Evolutionary conservation across 1,284 basidiomycete species (phyloP), one percentile per base, ranked within the genome.

Genomic region (Cerrena zonata): DNA sequence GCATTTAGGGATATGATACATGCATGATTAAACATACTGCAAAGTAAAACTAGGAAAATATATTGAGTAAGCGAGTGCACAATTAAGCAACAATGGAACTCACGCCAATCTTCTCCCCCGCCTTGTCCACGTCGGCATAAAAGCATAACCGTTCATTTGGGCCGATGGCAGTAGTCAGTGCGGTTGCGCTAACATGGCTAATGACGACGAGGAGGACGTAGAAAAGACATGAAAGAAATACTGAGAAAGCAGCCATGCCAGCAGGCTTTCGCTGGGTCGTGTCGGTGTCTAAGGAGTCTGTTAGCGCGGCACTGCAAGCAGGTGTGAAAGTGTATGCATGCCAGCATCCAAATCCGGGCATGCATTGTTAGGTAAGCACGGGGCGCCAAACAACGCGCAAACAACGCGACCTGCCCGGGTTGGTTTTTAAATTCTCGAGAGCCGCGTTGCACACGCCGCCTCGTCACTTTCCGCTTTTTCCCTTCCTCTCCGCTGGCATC

Each of bases 41-140:
- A 63, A 78, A 82, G 64, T 80, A 80, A 61, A 80, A 78, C 79
- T 80, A 40, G 22, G 24, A 25, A 19, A 27, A 48, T 21, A 12
- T 41, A 26, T 24, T 53, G 2, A 47, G 41, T 22, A 39, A 37
- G 34, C 11, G 30, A 19, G 18, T 39, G 13, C 10, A 23, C 7
- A 45, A 27, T 26, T 4, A 11, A 39, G 11, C 23, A 23, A 43
- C 30, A 44, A 18, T 51, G 50, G 41, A 37, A 77, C 84, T 60
- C 68, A 86, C 86, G 48, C 91, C 89, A 55, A 94, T 85, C 77
- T 94, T 94, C 71, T 94, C 91, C 40, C 87, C 87, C 1, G 77
- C 82, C 69, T 93, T 91, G 74, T 98, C 95, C n/a, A 96, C 94
- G 66, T 94, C 92, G 5, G 93, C 91, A 63, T 92, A 97, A 72